These are phyloP conservation scores for Chlorella sp. DNA, from an alignment of 139 green algal genomes.

Conservation along the genomic window DNA sequence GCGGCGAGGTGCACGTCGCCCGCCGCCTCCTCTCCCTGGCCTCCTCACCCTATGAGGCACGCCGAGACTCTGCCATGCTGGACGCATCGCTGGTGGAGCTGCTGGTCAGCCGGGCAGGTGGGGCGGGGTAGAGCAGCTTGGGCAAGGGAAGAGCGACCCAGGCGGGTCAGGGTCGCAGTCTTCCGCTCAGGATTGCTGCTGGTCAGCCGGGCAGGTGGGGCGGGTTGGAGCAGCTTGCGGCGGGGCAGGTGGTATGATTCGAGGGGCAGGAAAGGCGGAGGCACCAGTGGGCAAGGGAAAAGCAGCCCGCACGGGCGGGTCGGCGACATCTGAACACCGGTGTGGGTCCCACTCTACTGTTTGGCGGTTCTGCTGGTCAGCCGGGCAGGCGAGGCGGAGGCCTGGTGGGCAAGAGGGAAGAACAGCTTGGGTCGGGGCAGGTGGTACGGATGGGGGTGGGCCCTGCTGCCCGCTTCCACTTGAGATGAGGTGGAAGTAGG, in stretches of 20 bases:
- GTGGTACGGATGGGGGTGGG: not conserved
- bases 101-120: constrained; percentile 28
- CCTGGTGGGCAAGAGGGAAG: not conserved
- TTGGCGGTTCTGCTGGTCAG: constrained; percentile 56
- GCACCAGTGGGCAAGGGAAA: not conserved
- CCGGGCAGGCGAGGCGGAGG: not conserved
- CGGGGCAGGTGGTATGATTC: too few relatives aligned
- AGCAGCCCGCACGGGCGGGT: not conserved
- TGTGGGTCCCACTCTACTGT: too few relatives aligned
- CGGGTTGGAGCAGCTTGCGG: too few relatives aligned
- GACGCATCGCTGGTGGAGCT: constrained; percentile 84
- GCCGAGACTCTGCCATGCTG: constrained; percentile 68
- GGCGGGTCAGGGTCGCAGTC: too few relatives aligned
- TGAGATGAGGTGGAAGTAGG: too few relatives aligned
- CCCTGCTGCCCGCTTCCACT: too few relatives aligned
- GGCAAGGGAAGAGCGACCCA: too few relatives aligned
- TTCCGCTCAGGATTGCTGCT: not conserved
- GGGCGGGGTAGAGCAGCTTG: not conserved
- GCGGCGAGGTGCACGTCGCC: constrained; percentile 7
- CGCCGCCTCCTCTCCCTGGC: constrained; percentile 44
- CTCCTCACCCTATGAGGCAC: constrained; percentile 70
- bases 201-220: not conserved
- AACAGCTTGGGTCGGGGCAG: not conserved
- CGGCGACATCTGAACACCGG: too few relatives aligned
- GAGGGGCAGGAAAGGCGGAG: too few relatives aligned